Percentiles rank a stretch among this genome's conserved stretches.
Evolutionary conservation across 495 filamentous ascomycete species (phyloP).

Genomic region (Sordaria brevicollis): DNA sequence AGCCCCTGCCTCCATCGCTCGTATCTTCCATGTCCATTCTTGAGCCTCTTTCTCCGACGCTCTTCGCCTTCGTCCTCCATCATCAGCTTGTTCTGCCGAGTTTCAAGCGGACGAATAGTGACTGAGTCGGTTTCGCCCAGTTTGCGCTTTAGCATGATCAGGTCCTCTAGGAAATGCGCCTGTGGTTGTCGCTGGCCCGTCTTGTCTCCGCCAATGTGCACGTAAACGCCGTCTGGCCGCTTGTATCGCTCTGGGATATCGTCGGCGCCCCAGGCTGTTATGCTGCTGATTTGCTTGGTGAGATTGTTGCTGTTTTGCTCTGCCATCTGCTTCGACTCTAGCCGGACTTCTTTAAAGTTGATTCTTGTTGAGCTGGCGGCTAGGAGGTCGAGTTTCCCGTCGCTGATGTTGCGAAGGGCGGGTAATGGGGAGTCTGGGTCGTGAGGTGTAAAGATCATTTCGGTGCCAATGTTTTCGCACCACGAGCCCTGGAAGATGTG

Average conservation of each 20-base stretch:
- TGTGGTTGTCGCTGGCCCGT: slow-evolving; percentile 28
- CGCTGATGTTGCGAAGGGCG: slow-evolving; percentile 31
- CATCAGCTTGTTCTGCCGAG: slow-evolving; percentile 23
- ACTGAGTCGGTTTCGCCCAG: slow-evolving; percentile 47
- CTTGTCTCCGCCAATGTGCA: slow-evolving; percentile 26
- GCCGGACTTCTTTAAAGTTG: slow-evolving; percentile 24
- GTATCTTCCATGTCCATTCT: slow-evolving; percentile 14
- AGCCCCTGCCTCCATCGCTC: slow-evolving; percentile 14
- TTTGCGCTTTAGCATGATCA: slow-evolving; percentile 39
- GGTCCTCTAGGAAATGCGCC: slow-evolving; percentile 33
- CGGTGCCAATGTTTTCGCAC: slow-evolving; percentile 69
- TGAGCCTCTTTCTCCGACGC: slow-evolving; percentile 15
- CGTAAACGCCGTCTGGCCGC: slow-evolving; percentile 20
- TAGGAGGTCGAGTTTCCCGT: slow-evolving; percentile 45
- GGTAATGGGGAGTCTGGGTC: slow-evolving; percentile 28
- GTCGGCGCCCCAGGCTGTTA: slow-evolving; percentile 2
- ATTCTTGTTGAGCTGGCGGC: slow-evolving; percentile 45
- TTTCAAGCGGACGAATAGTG: slow-evolving; percentile 33
- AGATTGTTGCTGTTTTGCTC: slow-evolving; percentile 1
- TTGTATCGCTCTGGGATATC: slow-evolving; percentile 22
- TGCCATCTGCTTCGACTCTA: slow-evolving; percentile 5
- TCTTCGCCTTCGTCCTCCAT: slow-evolving; percentile 22
- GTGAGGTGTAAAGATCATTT: slow-evolving; percentile 56
- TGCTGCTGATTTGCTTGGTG: background rate
- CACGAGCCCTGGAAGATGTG: slow-evolving; percentile 67